phyloP scores from a whole-genome alignment of 768 basidiomycete species.

The Mycena maculata region DNA sequence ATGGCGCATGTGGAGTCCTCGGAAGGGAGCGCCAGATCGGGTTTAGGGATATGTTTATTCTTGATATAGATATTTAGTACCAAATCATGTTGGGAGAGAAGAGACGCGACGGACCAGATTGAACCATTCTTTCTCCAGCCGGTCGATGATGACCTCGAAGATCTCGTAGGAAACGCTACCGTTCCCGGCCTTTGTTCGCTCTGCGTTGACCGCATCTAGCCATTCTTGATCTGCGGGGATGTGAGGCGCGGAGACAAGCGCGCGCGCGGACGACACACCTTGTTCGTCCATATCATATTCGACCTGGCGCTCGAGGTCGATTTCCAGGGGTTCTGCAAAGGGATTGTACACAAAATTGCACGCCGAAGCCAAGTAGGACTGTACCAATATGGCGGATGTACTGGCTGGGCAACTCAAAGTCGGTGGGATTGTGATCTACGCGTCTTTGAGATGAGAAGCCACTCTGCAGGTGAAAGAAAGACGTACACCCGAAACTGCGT shows the following conservation, averaged over 20 bases:
- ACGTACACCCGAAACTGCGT: conserved; percentile 80
- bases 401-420: conserved; percentile 82
- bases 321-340: conserved; percentile 85
- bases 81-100: not conserved
- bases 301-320: conserved; percentile 90
- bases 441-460: conserved; percentile 13
- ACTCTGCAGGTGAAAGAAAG: not conserved
- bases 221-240: conserved; percentile 85
- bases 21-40: conserved; percentile 85
- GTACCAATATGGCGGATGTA: conserved; percentile 93
- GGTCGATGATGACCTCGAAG: conserved; percentile 97
- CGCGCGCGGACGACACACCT: conserved; percentile 63
- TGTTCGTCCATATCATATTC: conserved; percentile 99
- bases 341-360: conserved; percentile 21
- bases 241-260: conserved; percentile 6
- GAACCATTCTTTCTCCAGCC: conserved; percentile 99
- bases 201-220: conserved; percentile 87
- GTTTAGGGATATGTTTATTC: conserved; percentile 95
- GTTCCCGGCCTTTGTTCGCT: conserved; percentile 80
- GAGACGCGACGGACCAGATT: conserved; percentile 78
- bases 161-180: conserved; percentile 83
- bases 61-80: conserved; percentile 46
- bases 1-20: conserved; percentile 98
- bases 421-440: conserved; percentile 69
- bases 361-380: conserved; percentile 34